Evolutionary conservation across 352 stramenopile species (phyloP), one percentile per base, ranked within the genome.

Genomic region (Pythium coloratum): DNA sequence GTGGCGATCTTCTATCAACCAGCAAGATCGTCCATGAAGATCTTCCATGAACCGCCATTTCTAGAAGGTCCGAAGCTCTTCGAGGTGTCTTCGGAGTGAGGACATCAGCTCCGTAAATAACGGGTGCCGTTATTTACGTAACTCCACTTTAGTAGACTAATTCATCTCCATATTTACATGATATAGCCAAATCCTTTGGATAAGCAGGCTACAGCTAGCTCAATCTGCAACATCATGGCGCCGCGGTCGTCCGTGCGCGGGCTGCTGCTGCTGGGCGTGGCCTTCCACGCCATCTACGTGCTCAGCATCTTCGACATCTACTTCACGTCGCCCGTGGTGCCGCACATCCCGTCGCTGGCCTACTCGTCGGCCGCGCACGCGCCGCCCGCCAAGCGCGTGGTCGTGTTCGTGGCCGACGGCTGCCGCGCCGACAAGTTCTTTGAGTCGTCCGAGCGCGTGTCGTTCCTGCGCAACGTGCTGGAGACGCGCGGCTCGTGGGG

Each of bases 231-330:
- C 6, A 42, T 2, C 12, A 49, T 49, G 40, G 40, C n/a, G n/a
- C n/a, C 38, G 57, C 58, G 58, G 46, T 46, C 61, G 5, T 49
- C 34, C 32, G 44, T 69, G 44, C 44, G 55, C 34, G 59, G 62
- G 12, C 69, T 94, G 42, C 75, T 94, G 36, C 49, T 91, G 65
- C 77, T 94, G 33, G 86, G 86, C 65, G 84, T 93, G 49, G 51
- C 81, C 55, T 92, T 96, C 76, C 88, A 96, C 70, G 79, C 76
- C 26, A 66, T 90, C 53, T 96, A 96, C 79, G 84, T 96, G 64
- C 74, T 94, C 28, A 96, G 88, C 66, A 94, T 96, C 78, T 94
- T 96, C 66, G 88, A 96, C 75, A 94, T 96, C 59, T 96, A 96
- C 86, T 96, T 96, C 75, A 93, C 83, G 64, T 94, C 86, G 9